phyloP scores from a whole-genome alignment of 257 asterid genomes.

The Perilla frutescens region DNA sequence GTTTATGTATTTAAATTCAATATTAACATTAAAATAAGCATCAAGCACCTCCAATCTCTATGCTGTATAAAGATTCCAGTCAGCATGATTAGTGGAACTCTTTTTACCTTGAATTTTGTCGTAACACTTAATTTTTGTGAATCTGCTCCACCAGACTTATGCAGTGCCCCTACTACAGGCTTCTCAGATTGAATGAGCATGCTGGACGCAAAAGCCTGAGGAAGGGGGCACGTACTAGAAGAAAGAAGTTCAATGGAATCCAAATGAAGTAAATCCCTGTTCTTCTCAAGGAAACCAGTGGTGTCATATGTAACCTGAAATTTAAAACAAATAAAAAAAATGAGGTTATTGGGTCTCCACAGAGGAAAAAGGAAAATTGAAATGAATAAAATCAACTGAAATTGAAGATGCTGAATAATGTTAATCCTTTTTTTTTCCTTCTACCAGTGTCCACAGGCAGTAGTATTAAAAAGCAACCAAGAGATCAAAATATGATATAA shows the following conservation, averaged over 20 bases:
- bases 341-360: slow-evolving; percentile 18
- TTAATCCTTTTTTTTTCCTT: background rate
- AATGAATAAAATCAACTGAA: slow-evolving; percentile 16
- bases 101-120: slow-evolving; percentile 86
- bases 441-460: background rate
- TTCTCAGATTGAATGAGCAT: slow-evolving; percentile 88
- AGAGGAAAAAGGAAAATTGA: background rate
- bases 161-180: slow-evolving; percentile 82
- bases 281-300: slow-evolving; percentile 94
- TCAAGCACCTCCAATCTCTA: background rate
- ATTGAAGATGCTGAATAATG: slow-evolving; percentile 7
- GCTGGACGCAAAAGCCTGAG: slow-evolving; percentile 87
- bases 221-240: slow-evolving; percentile 85
- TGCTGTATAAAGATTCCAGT: background rate
- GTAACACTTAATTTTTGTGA: slow-evolving; percentile 94
- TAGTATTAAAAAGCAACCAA: background rate
- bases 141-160: slow-evolving; percentile 96
- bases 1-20: background rate
- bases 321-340: background rate
- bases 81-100: background rate
- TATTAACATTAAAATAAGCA: slow-evolving; percentile 1
- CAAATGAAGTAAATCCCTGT: slow-evolving; percentile 88
- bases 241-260: slow-evolving; percentile 92
- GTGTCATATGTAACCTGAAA: slow-evolving; percentile 91
- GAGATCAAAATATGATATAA: slow-evolving; percentile 29